Conservation (phyloP, 805 yeast species). For the Saturnispora zaruensis region DNA sequence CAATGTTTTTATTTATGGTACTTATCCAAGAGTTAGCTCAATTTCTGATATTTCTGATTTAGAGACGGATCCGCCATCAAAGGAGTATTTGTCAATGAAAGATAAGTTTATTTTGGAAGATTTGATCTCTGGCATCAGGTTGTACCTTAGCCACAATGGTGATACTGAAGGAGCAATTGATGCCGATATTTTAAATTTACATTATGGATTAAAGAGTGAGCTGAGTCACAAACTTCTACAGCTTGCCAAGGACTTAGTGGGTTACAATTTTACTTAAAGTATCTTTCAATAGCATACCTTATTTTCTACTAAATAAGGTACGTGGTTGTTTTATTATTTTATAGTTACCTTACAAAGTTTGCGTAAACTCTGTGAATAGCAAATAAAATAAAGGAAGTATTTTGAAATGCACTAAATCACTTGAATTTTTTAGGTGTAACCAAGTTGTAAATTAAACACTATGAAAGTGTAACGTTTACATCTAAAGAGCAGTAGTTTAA, state of each 20-base stretch:
- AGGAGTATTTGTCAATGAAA: not conserved
- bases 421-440: too few relatives aligned
- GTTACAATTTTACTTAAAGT: slow-evolving; percentile 16
- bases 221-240: slow-evolving; percentile 24
- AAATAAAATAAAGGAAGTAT: too few relatives aligned
- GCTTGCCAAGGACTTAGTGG: slow-evolving; percentile 24
- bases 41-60: not conserved
- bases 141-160: slow-evolving; percentile 11
- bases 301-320: not conserved
- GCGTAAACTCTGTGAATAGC: too few relatives aligned
- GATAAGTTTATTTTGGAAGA: slow-evolving; percentile 8
- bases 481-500: too few relatives aligned
- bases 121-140: slow-evolving; percentile 10
- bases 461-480: too few relatives aligned
- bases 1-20: not conserved
- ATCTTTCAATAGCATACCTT: not conserved
- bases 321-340: not conserved
- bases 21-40: not conserved
- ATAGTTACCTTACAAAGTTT: too few relatives aligned
- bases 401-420: too few relatives aligned
- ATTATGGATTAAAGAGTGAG: slow-evolving; percentile 24
- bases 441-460: too few relatives aligned
- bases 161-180: slow-evolving; percentile 12
- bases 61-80: not conserved
- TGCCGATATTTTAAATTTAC: slow-evolving; percentile 20